phyloP scores from a whole-genome alignment of 2,329 filamentous ascomycete species.

The Diaporthe australafricana region DNA sequence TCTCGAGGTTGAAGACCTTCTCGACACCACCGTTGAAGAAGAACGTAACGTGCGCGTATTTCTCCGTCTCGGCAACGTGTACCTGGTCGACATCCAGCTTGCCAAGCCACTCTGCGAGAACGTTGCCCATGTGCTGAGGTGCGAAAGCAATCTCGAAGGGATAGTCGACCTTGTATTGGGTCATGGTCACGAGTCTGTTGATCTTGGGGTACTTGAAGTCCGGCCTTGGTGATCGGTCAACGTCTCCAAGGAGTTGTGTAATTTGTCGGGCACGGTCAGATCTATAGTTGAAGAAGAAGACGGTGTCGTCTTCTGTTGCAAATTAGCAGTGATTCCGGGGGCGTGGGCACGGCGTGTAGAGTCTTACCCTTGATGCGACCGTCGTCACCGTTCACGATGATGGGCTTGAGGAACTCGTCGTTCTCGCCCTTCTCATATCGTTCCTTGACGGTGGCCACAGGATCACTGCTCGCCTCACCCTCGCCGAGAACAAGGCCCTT shows the following conservation, averaged over 20 bases:
- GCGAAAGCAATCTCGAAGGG: constrained; percentile 93
- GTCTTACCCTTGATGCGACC: constrained; percentile 81
- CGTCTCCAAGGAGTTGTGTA: constrained; percentile 90
- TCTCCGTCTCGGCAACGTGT: constrained; percentile 98
- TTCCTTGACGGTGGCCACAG: constrained; percentile 86
- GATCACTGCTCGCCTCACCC: constrained; percentile 86
- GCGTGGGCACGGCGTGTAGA: not conserved
- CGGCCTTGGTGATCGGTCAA: constrained; percentile 89
- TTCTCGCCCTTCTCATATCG: constrained; percentile 90
- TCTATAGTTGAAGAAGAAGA: constrained; percentile 99
- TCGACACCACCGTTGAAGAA: constrained; percentile 99
- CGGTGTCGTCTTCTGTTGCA: constrained; percentile 81
- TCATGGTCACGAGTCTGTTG: constrained; percentile 90
- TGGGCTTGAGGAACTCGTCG: constrained; percentile 98
- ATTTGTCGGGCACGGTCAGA: constrained; percentile 97
- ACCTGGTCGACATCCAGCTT: constrained; percentile 93
- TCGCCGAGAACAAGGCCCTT: constrained; percentile 89
- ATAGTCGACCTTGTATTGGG: constrained; percentile 96
- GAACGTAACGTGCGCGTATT: constrained; percentile 99
- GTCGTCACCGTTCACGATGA: constrained; percentile 91
- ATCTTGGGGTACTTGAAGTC: constrained; percentile 96
- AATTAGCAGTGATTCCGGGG: constrained; percentile 26
- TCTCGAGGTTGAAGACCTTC: constrained; percentile 93
- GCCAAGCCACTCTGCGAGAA: constrained; percentile 95
- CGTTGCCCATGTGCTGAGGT: constrained; percentile 96